phyloP scores from a whole-genome alignment of 2,329 filamentous ascomycete species.

The Ophiostoma triangulosporum region DNA sequence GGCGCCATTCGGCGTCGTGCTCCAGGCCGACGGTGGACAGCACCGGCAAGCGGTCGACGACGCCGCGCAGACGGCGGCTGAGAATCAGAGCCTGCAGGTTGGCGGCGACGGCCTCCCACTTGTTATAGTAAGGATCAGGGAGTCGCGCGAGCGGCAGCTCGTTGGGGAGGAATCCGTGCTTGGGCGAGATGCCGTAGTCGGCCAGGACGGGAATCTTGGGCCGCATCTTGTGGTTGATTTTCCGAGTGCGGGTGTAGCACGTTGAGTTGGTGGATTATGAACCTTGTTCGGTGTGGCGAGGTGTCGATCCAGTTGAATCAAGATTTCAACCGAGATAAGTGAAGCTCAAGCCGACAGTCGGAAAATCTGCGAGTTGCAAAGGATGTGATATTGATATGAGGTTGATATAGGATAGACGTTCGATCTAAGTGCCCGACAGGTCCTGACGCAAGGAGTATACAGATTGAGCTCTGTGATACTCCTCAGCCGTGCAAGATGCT shows the following conservation, averaged over 20 bases:
- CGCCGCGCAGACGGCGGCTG: conserved; percentile 65
- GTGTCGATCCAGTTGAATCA: no score
- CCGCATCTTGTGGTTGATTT: conserved; percentile 31
- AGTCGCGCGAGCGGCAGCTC: conserved; percentile 67
- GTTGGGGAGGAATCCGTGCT: conserved; percentile 77
- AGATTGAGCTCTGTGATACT: conserved; percentile 43
- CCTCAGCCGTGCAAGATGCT: conserved; percentile 43
- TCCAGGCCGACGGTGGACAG: conserved; percentile 72
- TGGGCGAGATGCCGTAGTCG: conserved; percentile 67
- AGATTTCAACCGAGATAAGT: no score
- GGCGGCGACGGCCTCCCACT: conserved; percentile 77
- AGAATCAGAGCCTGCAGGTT: conserved; percentile 82
- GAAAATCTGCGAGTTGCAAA: conserved; percentile 2
- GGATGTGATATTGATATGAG: conserved; percentile 4
- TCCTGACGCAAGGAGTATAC: conserved; percentile 54
- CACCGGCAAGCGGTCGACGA: conserved; percentile 69
- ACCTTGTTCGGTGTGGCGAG: no score
- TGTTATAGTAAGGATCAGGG: conserved; percentile 82
- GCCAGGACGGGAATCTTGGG: conserved; percentile 48
- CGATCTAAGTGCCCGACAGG: conserved; percentile 13
- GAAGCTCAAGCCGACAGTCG: no score
- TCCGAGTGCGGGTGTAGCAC: no score
- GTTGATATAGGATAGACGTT: background rate
- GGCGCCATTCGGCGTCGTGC: conserved; percentile 79
- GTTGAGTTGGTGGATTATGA: no score